Base-by-base conservation (phyloP, 2,329 filamentous ascomycete genomes). In the Fusarium luffae region DNA sequence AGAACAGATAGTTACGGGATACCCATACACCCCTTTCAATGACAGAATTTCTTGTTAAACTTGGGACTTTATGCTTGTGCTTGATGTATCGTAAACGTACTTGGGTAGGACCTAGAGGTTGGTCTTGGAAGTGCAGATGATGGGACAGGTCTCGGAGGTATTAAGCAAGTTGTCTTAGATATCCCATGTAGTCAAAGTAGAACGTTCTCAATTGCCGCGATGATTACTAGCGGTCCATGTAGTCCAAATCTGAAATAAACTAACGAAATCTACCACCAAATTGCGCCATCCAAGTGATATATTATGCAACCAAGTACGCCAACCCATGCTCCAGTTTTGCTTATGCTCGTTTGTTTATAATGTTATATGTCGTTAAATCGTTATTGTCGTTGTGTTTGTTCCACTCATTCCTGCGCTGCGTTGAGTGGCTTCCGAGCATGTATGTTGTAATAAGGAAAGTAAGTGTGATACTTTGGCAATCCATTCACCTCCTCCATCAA, bases 401-500 rank as follows among this genome's bases (percentile, higher is more conserved):
- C 5, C 28, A 30, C 28, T 37, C 8, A 47, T 25, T 6, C 32
- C 25, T 23, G 34, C 10, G 42, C 19, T 21, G 48, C 23, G 11
- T 65, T 41, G 7, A 76, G 46, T 13, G 82, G 82, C 57, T 83
- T 84, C 40, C 75, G 76, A 11, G 76, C 82, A 56, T 77, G 78
- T 4, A 83, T 77, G 40, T 76, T 79, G 50, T 81, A 76, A 46
- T 80, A 82, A 1, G 80, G 79, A 44, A 82, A 79, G 63, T 83
- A 84, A 14, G 79, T 72, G 59, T 83, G 82, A 16, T 74, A 78
- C 47, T 68, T 73, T 0, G 79, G 78, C 21, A 80, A n/a, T 6
- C 77, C 77, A 21, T 79, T 75, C 11, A 70, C 72, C 21, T 78
- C 76, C 21, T 79, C 77, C 44, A 74, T 78, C n/a, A 83, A 60